Percentiles rank a stretch among this genome's conserved stretches.
Conservation (phyloP, 768 basidiomycete species). For the Gloeophyllum trabeum region DNA sequence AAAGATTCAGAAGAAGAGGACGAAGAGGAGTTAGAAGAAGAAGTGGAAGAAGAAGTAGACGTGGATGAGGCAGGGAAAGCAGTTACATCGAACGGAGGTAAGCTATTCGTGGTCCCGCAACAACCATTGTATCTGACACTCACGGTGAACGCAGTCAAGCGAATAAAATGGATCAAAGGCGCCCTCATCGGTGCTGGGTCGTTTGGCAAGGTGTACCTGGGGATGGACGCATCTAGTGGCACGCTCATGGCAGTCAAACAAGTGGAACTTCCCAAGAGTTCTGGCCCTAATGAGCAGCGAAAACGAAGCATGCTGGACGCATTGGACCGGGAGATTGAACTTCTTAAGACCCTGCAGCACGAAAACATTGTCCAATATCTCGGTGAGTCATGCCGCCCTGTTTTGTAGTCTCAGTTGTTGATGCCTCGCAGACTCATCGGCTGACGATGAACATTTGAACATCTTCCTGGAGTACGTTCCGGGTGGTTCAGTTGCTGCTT, state of each 20-base stretch:
- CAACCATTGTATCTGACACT: background rate
- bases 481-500: conserved; percentile 85
- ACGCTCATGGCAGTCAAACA: conserved; percentile 97
- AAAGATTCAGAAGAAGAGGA: conserved; percentile 36
- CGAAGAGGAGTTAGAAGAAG: conserved; percentile 32
- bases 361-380: conserved; percentile 98
- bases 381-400: conserved; percentile 38
- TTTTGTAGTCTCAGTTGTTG: background rate
- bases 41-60: conserved; percentile 31
- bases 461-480: conserved; percentile 98
- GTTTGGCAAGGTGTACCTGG: conserved; percentile 91
- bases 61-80: conserved; percentile 39
- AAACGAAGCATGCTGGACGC: conserved; percentile 91
- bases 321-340: conserved; percentile 87
- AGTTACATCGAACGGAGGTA: conserved; percentile 43
- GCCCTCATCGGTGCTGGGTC: conserved; percentile 93
- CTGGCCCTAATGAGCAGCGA: conserved; percentile 80
- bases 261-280: conserved; percentile 82
- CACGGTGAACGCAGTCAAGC: conserved; percentile 35
- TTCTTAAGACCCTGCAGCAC: conserved; percentile 86
- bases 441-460: conserved; percentile 84
- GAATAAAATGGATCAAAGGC: conserved; percentile 93
- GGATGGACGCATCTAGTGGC: conserved; percentile 87
- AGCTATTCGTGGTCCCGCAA: background rate
- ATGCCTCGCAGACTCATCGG: conserved; percentile 71